Conservation (phyloP, 2,329 filamentous ascomycete species). For the Fusarium redolens region DNA sequence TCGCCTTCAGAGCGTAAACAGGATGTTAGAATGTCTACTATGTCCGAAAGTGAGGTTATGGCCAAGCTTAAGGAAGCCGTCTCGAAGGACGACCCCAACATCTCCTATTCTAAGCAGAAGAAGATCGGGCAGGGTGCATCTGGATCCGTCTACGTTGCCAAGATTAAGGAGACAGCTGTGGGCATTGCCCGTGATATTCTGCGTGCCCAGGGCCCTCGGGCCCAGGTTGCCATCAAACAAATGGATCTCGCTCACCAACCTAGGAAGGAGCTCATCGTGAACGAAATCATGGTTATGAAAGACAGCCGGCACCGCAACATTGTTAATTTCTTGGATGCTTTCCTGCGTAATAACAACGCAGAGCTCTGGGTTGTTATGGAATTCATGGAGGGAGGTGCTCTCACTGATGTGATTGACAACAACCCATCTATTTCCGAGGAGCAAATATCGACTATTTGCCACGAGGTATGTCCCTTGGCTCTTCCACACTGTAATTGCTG, state of each 20-base stretch:
- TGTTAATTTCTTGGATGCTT: constrained; percentile 98
- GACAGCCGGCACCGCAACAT: constrained; percentile 98
- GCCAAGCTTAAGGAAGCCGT: constrained; percentile 93
- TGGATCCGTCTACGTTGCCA: constrained; percentile 96
- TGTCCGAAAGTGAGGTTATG: constrained; percentile 98
- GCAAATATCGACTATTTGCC: constrained; percentile 96
- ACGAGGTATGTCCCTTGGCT: constrained; percentile 74
- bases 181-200: constrained; percentile 86
- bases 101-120: constrained; percentile 99
- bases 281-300: constrained; percentile 99
- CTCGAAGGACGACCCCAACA: constrained; percentile 91
- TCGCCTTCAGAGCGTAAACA: constrained; percentile 79
- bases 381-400: constrained; percentile 97
- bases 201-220: constrained; percentile 80
- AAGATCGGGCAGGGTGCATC: constrained; percentile 99
- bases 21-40: constrained; percentile 97
- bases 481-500: constrained; percentile 10
- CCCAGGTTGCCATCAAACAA: constrained; percentile 98
- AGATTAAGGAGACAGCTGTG: constrained; percentile 88
- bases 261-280: constrained; percentile 97
- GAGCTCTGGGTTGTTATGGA: constrained; percentile 99
- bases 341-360: constrained; percentile 91
- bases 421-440: constrained; percentile 94
- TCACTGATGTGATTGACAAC: constrained; percentile 99
- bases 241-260: constrained; percentile 99